Evolutionary conservation across 139 green algal genomes (phyloP), one percentile per base, ranked within the genome.

Genomic region (Volvox reticuliferus): DNA sequence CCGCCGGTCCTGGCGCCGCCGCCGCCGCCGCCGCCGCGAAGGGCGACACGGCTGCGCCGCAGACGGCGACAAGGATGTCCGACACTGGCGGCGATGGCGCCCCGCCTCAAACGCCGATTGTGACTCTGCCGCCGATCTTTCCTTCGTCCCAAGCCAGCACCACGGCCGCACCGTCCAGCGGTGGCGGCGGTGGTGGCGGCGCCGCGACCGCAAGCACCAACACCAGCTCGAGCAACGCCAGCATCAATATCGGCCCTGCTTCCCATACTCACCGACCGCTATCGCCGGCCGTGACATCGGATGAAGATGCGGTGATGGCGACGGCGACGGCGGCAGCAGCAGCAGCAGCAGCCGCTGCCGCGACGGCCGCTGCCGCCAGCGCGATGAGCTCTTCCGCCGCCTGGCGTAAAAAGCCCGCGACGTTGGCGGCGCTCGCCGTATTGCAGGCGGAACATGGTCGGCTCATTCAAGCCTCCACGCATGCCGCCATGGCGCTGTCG

Each of bases 361-460:
- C 28, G 26, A 28, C 21, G 26, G 82, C 65, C 12, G 65, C 62
- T 5, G 65, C 22, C 26, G 19, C 20, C 78, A 65, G 16, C 78
- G 17, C 78, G 0, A 14, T 33, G 14, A 44, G 55, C 28, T n/a
- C 12, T 21, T 18, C 24, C 9, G 35, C 28, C 36, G 35, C 30
- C 36, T 89, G 83, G 83, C 83, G 83, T 3, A 37, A 44, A 5
- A 89, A 80, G 68, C 83, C 83, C 3, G 83, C 67, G 67, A 68
- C 68, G 67, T 24, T 89, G 36, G 83, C 83, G 26, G 67, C 83
- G 26, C 67, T 89, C 16, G 67, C 83, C 14, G 13, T 81, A 24
- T 65, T 89, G 24, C 83, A 89, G 68, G 67, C 37, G 26, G 83
- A 89, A 37, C 83, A 89, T 37, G 83, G 83, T 19, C 36, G 36